These are phyloP conservation scores for Coccomyxa subellipsoidea DNA, from an alignment of 163 green algal genomes.

Conservation along the genomic window DNA sequence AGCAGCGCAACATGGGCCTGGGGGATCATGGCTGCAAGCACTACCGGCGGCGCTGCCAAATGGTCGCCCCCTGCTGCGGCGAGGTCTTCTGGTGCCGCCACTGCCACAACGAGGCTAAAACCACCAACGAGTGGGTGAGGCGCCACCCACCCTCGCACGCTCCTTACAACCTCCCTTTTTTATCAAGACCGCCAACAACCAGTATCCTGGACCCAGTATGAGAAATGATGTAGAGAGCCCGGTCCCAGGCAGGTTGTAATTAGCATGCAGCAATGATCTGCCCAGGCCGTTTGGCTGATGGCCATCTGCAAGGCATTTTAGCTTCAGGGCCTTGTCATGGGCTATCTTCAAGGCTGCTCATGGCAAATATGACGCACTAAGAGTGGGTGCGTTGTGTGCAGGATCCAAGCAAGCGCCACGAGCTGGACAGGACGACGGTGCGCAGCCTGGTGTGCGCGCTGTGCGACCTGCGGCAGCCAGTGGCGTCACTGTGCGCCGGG, in stretches of 20 bases:
- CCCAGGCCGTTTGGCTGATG: too few relatives aligned
- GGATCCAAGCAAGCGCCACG: conserved; percentile 67
- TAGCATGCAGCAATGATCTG: too few relatives aligned
- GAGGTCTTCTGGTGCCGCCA: conserved; percentile 88
- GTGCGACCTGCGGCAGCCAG: conserved; percentile 70
- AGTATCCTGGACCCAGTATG: too few relatives aligned
- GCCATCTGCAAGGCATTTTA: too few relatives aligned
- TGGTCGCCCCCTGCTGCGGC: conserved; percentile 88
- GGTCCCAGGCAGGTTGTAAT: too few relatives aligned
- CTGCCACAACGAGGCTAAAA: conserved; percentile 87
- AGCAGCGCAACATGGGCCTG: not conserved
- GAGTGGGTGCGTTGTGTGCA: too few relatives aligned
- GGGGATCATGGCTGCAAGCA: conserved; percentile 61
- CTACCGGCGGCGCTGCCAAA: conserved; percentile 69
- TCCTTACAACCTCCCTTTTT: too few relatives aligned
- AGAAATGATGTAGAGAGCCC: too few relatives aligned
- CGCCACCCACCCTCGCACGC: not conserved
- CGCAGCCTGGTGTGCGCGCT: conserved; percentile 77
- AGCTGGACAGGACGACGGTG: conserved; percentile 75
- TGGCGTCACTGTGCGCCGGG: conserved; percentile 48
- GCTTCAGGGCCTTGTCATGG: too few relatives aligned
- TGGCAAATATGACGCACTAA: too few relatives aligned
- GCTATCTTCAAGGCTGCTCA: not conserved
- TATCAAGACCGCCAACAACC: too few relatives aligned
- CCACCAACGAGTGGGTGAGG: conserved; percentile 61